phyloP scores from a whole-genome alignment of 2,329 filamentous ascomycete genomes.

The Phaeosphaeria sp. region DNA sequence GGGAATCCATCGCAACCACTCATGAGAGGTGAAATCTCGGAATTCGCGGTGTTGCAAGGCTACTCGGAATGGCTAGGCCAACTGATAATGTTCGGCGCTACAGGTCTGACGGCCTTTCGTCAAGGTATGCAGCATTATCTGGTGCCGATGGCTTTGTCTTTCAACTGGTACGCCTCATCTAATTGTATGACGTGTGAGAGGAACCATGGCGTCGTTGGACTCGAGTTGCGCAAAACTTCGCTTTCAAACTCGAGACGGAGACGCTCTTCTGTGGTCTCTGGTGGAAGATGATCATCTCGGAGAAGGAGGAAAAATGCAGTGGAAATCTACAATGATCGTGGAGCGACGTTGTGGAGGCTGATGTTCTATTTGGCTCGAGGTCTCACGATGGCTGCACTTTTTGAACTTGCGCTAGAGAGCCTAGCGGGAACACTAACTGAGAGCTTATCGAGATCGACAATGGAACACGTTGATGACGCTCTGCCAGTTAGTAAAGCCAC shows the following conservation, averaged over 20 bases:
- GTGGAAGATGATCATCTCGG: neutral
- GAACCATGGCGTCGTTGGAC: neutral
- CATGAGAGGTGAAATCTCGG: neutral
- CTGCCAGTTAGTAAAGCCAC: neutral
- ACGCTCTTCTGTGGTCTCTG: neutral
- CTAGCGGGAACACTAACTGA: neutral
- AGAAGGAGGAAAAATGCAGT: neutral
- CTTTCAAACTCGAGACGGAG: too few species aligned
- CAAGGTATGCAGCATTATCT: neutral
- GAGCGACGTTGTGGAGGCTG: neutral
- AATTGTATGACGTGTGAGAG: neutral
- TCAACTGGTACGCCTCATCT: neutral
- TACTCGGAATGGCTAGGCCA: neutral
- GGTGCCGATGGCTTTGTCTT: neutral
- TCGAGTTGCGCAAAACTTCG: neutral
- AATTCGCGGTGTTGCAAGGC: neutral
- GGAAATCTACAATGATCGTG: neutral
- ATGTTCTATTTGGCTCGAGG: neutral
- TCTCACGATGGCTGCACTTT: neutral
- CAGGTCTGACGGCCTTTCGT: neutral
- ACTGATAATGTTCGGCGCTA: neutral
- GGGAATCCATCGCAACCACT: neutral
- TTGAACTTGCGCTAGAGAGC: neutral
- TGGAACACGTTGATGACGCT: neutral
- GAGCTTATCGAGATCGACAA: neutral